Base-by-base conservation (phyloP, 2,329 filamentous ascomycete genomes). In the Daldinia eschscholtzii region DNA sequence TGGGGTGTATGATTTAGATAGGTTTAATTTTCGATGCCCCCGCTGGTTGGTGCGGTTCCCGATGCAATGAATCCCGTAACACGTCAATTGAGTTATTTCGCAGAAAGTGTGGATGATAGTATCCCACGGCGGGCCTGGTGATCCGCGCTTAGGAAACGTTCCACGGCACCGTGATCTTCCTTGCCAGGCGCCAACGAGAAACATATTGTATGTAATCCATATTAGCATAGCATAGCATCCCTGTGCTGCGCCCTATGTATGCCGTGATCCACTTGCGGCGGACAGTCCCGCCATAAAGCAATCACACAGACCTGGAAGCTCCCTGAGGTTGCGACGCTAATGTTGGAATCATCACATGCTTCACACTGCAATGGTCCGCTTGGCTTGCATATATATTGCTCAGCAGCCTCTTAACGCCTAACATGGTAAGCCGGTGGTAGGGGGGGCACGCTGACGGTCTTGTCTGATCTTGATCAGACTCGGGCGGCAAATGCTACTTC, bases 401-500 rank as follows among this genome's bases (percentile, higher is more conserved):
- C 60, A 44, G 15, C 64, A 30, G n/a, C 66, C 35, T 46, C 50
- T 20, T 20, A 56, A 20, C 35, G n/a, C 66, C 60, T 15, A 67
- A 68, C 64, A 33, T 44, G 61, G 69, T 59, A 69, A 67, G 26
- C 69, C 63, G 66, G 52, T 35, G 39, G 44, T 57, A 30, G 35
- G 26, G 48, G 48, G 13, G 44, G 48, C 48, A 53, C 56, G 39
- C 44, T 50, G 52, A 65, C 6, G 57, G 39, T 37, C 59, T 23
- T 53, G 50, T 57, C 46, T 56, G 55, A 42, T 46, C 61, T 53
- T 39, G 20, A 39, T 67, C 42, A 70, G 44, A 41, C 50, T 53
- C 70, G 70, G 35, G 81, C 70, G 26, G 87, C 85, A 82, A 97
- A 98, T 13, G 94, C 96, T 5, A 98, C 93, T 74, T 93, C 89